Conservation (phyloP, 129 eudicot species). For the sunflower (Helianthus annuus) region DNA sequence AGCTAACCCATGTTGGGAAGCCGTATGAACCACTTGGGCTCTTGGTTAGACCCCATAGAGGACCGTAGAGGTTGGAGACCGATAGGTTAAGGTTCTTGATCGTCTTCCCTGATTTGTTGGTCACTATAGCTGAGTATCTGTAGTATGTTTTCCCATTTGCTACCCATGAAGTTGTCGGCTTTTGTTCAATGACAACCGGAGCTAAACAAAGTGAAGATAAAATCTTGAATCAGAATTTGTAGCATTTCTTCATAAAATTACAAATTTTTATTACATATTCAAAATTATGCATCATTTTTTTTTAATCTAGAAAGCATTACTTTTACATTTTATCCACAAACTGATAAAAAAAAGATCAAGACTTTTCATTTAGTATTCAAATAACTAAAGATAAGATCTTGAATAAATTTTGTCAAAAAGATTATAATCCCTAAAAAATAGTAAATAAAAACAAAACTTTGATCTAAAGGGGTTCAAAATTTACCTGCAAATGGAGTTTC, state of each 20-base stretch:
- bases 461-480: slow-evolving; percentile 11
- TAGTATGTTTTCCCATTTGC: slow-evolving; percentile 74
- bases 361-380: neutral
- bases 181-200: slow-evolving; percentile 57
- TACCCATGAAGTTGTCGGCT: slow-evolving; percentile 74
- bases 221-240: neutral
- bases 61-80: slow-evolving; percentile 80
- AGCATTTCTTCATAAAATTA: neutral
- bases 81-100: slow-evolving; percentile 65
- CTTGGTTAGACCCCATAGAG: slow-evolving; percentile 93
- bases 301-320: neutral
- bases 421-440: no score
- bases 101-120: slow-evolving; percentile 78
- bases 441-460: neutral
- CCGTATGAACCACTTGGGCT: slow-evolving; percentile 55
- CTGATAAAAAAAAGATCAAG: neutral
- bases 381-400: neutral
- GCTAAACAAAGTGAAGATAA: slow-evolving; percentile 21
- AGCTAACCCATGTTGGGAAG: slow-evolving; percentile 75
- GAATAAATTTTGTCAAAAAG: neutral
- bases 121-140: slow-evolving; percentile 71
- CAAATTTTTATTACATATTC: neutral
- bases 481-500: slow-evolving; percentile 58
- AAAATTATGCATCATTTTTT: neutral
- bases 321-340: neutral